Conservation (phyloP, 495 filamentous ascomycete species). For the Cryomyces antarcticus region DNA sequence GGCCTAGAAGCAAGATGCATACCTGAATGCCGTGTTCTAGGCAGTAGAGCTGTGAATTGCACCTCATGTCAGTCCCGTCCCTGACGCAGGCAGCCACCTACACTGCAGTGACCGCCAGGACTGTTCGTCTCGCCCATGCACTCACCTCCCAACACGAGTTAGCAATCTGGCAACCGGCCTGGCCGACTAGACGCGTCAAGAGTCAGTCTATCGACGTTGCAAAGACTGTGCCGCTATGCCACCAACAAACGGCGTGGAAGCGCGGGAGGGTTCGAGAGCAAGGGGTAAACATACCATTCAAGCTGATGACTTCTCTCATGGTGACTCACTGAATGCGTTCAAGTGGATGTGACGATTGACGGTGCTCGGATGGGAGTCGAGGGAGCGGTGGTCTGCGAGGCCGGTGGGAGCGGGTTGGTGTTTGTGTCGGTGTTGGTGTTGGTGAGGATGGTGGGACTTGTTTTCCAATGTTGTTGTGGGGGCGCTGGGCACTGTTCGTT, state of each 20-base stretch:
- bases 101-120: no score
- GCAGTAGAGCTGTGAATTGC: constrained; percentile 67
- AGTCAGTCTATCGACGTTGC: constrained; percentile 10
- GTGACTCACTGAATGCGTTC: background rate
- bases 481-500: no score
- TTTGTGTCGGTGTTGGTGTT: background rate
- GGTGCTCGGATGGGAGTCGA: background rate
- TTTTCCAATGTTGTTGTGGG: no score
- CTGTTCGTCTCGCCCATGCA: background rate
- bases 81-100: no score
- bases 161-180: constrained; percentile 99
- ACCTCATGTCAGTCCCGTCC: no score
- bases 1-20: constrained; percentile 19
- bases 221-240: no score
- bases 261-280: constrained; percentile 13
- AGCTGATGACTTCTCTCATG: constrained; percentile 98
- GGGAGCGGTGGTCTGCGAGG: background rate
- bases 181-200: constrained; percentile 55
- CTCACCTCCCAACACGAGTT: constrained; percentile 99
- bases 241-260: background rate
- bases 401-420: background rate
- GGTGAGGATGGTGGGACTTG: no score
- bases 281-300: constrained; percentile 65
- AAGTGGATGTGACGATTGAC: background rate
- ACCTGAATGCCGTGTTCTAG: constrained; percentile 99